A percentile compares a stretch with the other conserved stretches of the same genome.
Evolutionary conservation across 148 eudicot genomes (phyloP).

Genomic region (Silene uniflora): DNA sequence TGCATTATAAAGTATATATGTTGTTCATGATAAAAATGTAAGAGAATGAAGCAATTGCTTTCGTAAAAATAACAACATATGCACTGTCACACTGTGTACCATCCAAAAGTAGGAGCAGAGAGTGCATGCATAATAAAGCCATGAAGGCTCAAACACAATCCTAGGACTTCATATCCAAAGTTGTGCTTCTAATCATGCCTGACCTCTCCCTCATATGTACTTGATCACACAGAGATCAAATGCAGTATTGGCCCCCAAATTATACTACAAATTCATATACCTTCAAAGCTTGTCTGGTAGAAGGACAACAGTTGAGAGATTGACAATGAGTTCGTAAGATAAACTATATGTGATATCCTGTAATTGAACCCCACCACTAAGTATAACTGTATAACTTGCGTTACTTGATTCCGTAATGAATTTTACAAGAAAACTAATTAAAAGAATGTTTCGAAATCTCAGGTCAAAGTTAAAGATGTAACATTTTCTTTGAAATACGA

Average conservation of each 20-base stretch:
- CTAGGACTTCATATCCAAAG: background rate
- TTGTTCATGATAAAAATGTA: background rate
- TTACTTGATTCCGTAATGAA: background rate
- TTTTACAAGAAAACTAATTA: background rate
- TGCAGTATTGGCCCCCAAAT: background rate
- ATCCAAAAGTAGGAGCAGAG: background rate
- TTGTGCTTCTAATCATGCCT: background rate
- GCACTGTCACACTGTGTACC: background rate
- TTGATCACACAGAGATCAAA: too few relatives aligned
- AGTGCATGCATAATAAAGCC: constrained; percentile 5
- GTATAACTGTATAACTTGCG: constrained; percentile 7
- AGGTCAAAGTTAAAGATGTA: background rate
- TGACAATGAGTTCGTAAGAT: background rate
- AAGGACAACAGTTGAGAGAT: background rate
- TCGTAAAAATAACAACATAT: background rate
- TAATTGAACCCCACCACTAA: background rate
- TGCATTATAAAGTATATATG: constrained; percentile 12
- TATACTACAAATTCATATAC: background rate
- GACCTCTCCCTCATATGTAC: background rate
- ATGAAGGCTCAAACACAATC: background rate
- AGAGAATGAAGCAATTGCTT: background rate
- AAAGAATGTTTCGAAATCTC: background rate
- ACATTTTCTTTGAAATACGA: background rate
- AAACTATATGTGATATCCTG: background rate
- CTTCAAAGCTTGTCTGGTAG: background rate